phyloP scores from a whole-genome alignment of 768 basidiomycete species.

The Tricholoma bakamatsutake region DNA sequence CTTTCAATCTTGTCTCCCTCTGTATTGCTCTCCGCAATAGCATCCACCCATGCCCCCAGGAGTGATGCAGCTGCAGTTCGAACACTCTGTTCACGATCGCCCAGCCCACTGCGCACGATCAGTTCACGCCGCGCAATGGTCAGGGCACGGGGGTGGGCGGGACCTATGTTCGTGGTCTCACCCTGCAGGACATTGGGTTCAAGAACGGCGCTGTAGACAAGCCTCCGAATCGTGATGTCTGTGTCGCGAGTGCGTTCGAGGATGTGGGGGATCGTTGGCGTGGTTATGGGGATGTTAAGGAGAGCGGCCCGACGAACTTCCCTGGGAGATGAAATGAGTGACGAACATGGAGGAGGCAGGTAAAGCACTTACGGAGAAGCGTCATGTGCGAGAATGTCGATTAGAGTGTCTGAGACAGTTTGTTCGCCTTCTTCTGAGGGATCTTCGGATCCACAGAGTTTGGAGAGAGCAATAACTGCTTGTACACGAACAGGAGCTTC shows the following conservation, averaged over 20 bases:
- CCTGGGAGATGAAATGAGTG: constrained; percentile 28
- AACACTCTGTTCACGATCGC: constrained; percentile 77
- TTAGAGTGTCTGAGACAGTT: constrained; percentile 52
- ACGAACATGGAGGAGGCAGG: background rate
- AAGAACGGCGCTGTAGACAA: constrained; percentile 62
- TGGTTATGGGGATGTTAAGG: constrained; percentile 58
- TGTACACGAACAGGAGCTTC: constrained; percentile 73
- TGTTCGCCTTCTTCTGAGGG: constrained; percentile 47
- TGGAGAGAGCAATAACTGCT: constrained; percentile 74
- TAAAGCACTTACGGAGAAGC: constrained; percentile 56
- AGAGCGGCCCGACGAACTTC: constrained; percentile 84
- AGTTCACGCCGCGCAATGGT: constrained; percentile 69
- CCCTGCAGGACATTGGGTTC: constrained; percentile 29
- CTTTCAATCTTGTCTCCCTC: constrained; percentile 21
- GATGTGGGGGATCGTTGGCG: constrained; percentile 54
- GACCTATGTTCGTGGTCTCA: constrained; percentile 32
- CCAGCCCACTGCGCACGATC: constrained; percentile 76
- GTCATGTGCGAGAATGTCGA: constrained; percentile 66
- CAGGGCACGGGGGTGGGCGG: constrained; percentile 60
- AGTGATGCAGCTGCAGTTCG: constrained; percentile 67
- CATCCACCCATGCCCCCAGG: constrained; percentile 72
- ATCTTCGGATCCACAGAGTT: constrained; percentile 69
- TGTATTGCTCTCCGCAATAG: constrained; percentile 33
- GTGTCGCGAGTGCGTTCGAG: constrained; percentile 76
- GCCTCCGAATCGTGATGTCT: constrained; percentile 68